Evolutionary conservation across 2,329 filamentous ascomycete species (phyloP).

Genomic region (Exophiala sp.): DNA sequence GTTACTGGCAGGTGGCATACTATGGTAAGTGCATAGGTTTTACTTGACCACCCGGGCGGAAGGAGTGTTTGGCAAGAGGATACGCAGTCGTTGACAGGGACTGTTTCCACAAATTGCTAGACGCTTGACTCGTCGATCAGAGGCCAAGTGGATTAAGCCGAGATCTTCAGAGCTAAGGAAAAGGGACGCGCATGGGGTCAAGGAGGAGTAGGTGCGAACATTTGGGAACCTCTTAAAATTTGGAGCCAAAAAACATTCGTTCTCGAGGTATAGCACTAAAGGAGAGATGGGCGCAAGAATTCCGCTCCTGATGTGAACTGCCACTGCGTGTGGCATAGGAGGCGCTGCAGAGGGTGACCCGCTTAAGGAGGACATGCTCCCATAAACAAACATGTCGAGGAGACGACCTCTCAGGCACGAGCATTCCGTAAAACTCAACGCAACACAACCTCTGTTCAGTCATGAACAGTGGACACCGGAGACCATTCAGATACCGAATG

Average conservation of each 20-base stretch:
- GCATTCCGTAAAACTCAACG: constrained; percentile 4
- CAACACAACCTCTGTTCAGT: constrained; percentile 1
- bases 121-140: constrained; percentile 21
- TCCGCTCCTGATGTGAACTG: constrained; percentile 15
- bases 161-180: constrained; percentile 18
- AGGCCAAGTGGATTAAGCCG: constrained; percentile 14
- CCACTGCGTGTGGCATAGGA: constrained; percentile 20
- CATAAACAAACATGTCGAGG: neutral
- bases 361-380: constrained; percentile 4
- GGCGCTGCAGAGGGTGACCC: constrained; percentile 7
- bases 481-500: neutral
- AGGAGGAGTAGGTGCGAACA: neutral
- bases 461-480: neutral
- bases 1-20: constrained; percentile 11
- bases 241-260: neutral
- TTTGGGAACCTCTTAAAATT: constrained; percentile 3
- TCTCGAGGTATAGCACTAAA: neutral
- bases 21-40: neutral
- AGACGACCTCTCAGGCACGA: constrained; percentile 4
- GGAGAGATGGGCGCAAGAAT: neutral
- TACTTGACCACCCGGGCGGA: neutral
- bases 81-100: constrained; percentile 9
- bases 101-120: constrained; percentile 8
- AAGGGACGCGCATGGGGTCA: constrained; percentile 1
- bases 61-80: constrained; percentile 2